A percentile compares a stretch with the other conserved stretches of the same genome.
Conservation (phyloP, 2,329 filamentous ascomycete species). For the Xylaria sp. region DNA sequence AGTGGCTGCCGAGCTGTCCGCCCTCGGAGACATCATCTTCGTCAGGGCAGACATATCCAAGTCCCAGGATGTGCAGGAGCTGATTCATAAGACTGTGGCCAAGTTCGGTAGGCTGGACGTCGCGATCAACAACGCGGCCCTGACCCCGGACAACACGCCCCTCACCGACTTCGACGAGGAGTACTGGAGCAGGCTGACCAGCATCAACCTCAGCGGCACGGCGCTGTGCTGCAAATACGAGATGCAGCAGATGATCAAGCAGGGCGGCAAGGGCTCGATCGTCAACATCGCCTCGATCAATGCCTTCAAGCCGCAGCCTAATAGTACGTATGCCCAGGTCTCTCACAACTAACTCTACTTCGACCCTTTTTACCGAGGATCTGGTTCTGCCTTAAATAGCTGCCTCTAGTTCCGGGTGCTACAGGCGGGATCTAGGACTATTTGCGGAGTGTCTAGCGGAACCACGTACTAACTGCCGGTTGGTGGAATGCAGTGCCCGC, state of each 20-base stretch:
- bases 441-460: background rate
- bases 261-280: constrained; percentile 36
- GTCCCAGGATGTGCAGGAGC: constrained; percentile 16
- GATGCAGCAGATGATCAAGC: constrained; percentile 44
- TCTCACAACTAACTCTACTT: background rate
- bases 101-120: constrained; percentile 44
- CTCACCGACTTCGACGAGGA: constrained; percentile 40
- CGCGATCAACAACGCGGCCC: constrained; percentile 45
- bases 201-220: constrained; percentile 45
- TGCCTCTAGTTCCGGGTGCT: too few relatives aligned
- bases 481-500: constrained; percentile 34
- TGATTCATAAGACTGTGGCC: constrained; percentile 36
- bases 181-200: constrained; percentile 41
- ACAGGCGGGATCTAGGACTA: background rate
- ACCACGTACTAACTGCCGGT: background rate
- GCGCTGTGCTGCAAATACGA: constrained; percentile 44
- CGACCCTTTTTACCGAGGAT: background rate
- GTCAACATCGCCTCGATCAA: constrained; percentile 47
- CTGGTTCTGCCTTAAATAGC: too few relatives aligned
- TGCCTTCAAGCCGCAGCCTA: constrained; percentile 38
- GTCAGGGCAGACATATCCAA: constrained; percentile 32
- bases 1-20: constrained; percentile 14
- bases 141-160: constrained; percentile 29
- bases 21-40: constrained; percentile 27
- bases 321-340: constrained; percentile 19